phyloP scores from a whole-genome alignment of 495 filamentous ascomycete species.

The Podospora australis region DNA sequence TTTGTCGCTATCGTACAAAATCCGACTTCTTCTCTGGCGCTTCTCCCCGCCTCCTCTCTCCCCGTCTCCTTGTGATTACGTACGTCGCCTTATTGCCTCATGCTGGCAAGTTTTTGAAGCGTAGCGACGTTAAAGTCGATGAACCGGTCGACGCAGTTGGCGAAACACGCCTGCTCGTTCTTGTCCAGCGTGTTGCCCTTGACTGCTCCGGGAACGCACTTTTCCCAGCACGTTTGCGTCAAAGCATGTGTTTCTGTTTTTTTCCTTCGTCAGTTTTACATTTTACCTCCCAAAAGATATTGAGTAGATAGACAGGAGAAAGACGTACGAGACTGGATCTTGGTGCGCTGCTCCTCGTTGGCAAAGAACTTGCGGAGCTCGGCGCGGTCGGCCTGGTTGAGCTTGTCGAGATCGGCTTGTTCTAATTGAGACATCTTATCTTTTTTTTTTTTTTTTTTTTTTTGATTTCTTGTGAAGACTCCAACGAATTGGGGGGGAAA shows the following conservation, averaged over 20 bases:
- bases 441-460: not conserved
- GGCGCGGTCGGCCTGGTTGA: conserved; percentile 74
- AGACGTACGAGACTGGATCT: conserved; percentile 70
- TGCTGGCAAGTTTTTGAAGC: conserved; percentile 65
- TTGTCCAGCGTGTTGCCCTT: conserved; percentile 60
- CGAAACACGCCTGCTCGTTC: conserved; percentile 69
- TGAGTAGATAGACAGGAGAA: not conserved
- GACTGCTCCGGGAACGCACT: conserved; percentile 69
- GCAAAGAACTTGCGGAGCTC: conserved; percentile 77
- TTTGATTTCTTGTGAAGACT: not conserved
- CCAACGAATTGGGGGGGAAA: not conserved
- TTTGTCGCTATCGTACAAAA: not conserved
- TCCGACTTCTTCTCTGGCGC: not conserved
- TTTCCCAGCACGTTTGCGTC: conserved; percentile 86
- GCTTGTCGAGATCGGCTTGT: conserved; percentile 56
- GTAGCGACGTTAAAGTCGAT: conserved; percentile 80
- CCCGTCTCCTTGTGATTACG: no score
- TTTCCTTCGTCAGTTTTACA: not conserved
- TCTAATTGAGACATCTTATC: conserved; percentile 34
- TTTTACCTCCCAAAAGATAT: no score
- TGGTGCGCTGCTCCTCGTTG: conserved; percentile 74
- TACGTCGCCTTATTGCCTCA: no score
- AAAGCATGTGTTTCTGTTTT: conserved; percentile 67
- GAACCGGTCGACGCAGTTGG: conserved; percentile 91
- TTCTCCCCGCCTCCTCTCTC: not conserved